Evolutionary conservation across 495 filamentous ascomycete species (phyloP).

Genomic region (Lophiostoma macrostomum): DNA sequence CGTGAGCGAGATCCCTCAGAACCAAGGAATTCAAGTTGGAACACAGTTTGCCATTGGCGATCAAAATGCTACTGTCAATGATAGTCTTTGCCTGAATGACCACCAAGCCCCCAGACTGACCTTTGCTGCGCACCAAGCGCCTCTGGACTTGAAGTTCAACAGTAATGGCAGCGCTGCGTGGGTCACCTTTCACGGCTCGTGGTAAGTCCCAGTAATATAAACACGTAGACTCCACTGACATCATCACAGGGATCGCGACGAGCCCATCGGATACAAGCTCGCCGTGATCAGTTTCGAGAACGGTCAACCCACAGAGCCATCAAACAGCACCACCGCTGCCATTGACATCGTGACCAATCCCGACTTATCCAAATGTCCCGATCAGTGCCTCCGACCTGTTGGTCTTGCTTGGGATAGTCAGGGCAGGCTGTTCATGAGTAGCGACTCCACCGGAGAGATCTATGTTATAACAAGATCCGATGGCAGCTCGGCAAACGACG

Average conservation of each 20-base stretch:
- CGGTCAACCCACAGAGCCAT: slow-evolving; percentile 44
- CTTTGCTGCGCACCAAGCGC: slow-evolving; percentile 43
- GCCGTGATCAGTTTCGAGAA: slow-evolving; percentile 47
- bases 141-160: slow-evolving; percentile 44
- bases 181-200: slow-evolving; percentile 44
- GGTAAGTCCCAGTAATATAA: slow-evolving; percentile 33
- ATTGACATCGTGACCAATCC: slow-evolving; percentile 49
- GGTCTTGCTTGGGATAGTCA: slow-evolving; percentile 49
- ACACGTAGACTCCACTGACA: background rate
- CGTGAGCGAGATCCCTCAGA: slow-evolving; percentile 48
- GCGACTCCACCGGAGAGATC: slow-evolving; percentile 49
- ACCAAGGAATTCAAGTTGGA: slow-evolving; percentile 46
- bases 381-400: slow-evolving; percentile 51
- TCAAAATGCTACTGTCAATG: slow-evolving; percentile 38
- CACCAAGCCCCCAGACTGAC: slow-evolving; percentile 34
- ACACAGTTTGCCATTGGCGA: slow-evolving; percentile 49
- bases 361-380: slow-evolving; percentile 39
- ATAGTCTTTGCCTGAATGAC: slow-evolving; percentile 35
- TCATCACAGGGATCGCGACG: slow-evolving; percentile 42
- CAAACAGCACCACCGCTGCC: slow-evolving; percentile 44
- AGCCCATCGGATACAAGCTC: slow-evolving; percentile 49
- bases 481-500: slow-evolving; percentile 24
- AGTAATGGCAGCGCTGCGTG: slow-evolving; percentile 40
- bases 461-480: slow-evolving; percentile 46
- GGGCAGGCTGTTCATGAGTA: slow-evolving; percentile 50